Conservation (phyloP, 495 filamentous ascomycete genomes). For the Penicillium subrubescens region DNA sequence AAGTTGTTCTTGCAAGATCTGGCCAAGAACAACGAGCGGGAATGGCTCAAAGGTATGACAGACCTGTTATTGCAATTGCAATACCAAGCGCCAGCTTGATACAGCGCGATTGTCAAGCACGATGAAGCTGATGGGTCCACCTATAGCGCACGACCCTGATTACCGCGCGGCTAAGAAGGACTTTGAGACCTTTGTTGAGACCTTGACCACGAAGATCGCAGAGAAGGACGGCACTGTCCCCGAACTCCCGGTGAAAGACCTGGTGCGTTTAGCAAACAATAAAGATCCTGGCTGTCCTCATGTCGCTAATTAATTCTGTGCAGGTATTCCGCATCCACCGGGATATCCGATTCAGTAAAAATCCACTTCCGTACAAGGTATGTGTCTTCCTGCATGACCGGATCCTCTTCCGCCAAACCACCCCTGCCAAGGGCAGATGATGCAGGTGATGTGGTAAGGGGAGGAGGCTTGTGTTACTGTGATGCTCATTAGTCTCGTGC, state of each 20-base stretch:
- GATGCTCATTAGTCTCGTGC: constrained; percentile 19
- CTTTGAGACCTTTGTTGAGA: constrained; percentile 73
- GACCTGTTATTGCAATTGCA: not conserved
- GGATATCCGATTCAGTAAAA: constrained; percentile 75
- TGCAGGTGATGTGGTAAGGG: constrained; percentile 3
- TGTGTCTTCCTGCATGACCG: constrained; percentile 13
- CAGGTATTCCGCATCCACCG: constrained; percentile 83
- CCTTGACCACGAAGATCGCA: constrained; percentile 67
- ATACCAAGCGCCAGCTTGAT: not conserved
- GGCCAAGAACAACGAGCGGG: constrained; percentile 73
- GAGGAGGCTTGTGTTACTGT: constrained; percentile 19
- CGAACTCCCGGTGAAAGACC: constrained; percentile 77
- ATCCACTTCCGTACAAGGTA: constrained; percentile 87
- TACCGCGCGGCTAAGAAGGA: constrained; percentile 76
- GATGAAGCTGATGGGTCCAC: not conserved
- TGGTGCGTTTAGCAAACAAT: constrained; percentile 49
- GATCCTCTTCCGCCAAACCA: constrained; percentile 4
- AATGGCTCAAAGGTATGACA: constrained; percentile 74
- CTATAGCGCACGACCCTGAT: constrained; percentile 69
- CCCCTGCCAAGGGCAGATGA: not conserved
- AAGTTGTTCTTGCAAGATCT: constrained; percentile 76
- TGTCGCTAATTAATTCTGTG: not conserved
- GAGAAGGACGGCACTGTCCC: constrained; percentile 77
- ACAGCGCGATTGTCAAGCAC: not conserved
- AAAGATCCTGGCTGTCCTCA: not conserved